Conservation (phyloP, 1,284 basidiomycete genomes). For the Taiwanofungus camphoratus region DNA sequence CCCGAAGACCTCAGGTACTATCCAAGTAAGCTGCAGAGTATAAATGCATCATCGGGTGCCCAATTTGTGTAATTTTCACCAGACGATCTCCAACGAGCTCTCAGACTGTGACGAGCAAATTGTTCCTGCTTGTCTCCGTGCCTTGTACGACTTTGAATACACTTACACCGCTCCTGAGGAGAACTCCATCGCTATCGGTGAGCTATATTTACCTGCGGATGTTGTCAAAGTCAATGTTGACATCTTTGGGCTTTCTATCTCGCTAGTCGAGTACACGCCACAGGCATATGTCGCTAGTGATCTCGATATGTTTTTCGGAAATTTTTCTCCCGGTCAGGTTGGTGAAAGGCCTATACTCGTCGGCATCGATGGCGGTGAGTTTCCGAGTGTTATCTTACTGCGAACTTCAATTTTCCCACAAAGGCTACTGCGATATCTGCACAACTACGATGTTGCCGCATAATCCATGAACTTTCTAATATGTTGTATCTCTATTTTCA, state of each 20-base stretch:
- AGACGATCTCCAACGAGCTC: neutral
- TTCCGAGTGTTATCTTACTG: neutral
- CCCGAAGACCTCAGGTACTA: neutral
- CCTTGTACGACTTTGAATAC: conserved; percentile 44
- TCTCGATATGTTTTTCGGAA: conserved; percentile 36
- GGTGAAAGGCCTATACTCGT: conserved; percentile 32
- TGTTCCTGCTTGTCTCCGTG: conserved; percentile 45
- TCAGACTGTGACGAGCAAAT: conserved; percentile 33
- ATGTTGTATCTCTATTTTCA: neutral
- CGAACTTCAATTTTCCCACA: neutral
- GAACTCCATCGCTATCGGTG: conserved; percentile 45
- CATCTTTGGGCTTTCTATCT: too few species aligned
- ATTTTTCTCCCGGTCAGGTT: conserved; percentile 30
- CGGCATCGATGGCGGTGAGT: conserved; percentile 37
- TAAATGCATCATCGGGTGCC: too few species aligned
- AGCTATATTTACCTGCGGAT: conserved; percentile 3
- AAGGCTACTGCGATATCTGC: too few species aligned
- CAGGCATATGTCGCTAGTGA: conserved; percentile 38
- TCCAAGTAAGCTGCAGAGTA: neutral
- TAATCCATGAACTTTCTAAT: too few species aligned
- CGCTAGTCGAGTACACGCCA: conserved; percentile 41
- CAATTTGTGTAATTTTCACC: too few species aligned
- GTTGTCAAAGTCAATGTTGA: neutral
- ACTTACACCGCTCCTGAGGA: conserved; percentile 32
- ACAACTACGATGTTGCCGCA: too few species aligned